Base-by-base conservation (phyloP, 202 grass and related monocot species). In the Dendrocalamus latiflorus region DNA sequence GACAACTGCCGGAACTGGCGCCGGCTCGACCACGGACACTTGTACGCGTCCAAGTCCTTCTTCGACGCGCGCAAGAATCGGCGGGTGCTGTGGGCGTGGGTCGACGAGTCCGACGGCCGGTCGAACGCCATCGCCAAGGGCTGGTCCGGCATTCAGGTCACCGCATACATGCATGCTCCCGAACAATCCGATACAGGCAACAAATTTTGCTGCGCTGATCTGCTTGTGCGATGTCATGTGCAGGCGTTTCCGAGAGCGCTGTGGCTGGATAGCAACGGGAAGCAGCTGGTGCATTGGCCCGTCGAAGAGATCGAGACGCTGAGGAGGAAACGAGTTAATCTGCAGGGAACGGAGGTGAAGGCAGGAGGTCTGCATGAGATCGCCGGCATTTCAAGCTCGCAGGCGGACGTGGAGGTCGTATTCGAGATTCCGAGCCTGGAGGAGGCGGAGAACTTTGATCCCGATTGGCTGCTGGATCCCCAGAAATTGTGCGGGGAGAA, bases 1-100 rank as follows among this genome's bases (percentile, higher is more conserved):
- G 87, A 89, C 61, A 86, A 97, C 57, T 82, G 85, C 47, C 58
- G 86, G 9, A 49, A 12, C 39, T 94, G 89, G 94, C 72, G 45
- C 17, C 87, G 88, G 16, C 61, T 92, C 1, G 91, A 97, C 77
- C 85, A 92, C 38, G 94, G 94, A 0, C 91, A 94, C 61, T 44
- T 90, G 17, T 97, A 97, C 83, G 91, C 87, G 41, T 90, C 94
- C 47, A 97, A 97, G 90, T 81, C 91, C 17, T 97, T 97, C 81
- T 97, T 86, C 58, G 91, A 97, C 74, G 64, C 61, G 6, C 41
- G 77, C 17, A 83, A 64, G 57, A 56, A 56, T 15, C 86, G 91
- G 38, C 86, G 91, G 66, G 87, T 97, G 69, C 49, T 92, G 5
- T 92, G 87, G n/a, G n/a, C n/a, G n/a, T n/a, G n/a, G n/a, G n/a